Evolutionary conservation across 768 basidiomycete species (phyloP).

Genomic region (Leccinum variicolor): DNA sequence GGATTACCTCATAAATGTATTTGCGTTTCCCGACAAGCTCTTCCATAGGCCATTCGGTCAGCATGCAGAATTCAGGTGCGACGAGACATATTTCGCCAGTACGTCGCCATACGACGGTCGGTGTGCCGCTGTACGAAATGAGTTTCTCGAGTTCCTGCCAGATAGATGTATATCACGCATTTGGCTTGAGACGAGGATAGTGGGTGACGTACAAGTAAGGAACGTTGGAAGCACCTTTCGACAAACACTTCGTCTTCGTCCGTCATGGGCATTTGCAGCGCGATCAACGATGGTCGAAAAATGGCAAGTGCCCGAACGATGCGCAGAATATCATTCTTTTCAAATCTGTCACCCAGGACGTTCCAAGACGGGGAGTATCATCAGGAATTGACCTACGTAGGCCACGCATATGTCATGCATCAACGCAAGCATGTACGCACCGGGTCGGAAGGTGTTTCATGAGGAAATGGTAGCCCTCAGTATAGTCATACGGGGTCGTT

Average conservation of each 20-base stretch:
- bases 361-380: constrained; percentile 34
- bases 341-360: constrained; percentile 60
- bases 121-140: constrained; percentile 95
- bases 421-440: constrained; percentile 50
- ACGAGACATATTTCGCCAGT: constrained; percentile 98
- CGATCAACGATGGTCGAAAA: constrained; percentile 94
- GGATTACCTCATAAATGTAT: constrained; percentile 40
- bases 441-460: constrained; percentile 89
- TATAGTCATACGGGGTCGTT: constrained; percentile 86
- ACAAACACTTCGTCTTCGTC: constrained; percentile 96
- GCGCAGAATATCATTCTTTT: constrained; percentile 93
- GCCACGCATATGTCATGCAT: constrained; percentile 38
- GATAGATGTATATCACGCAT: not conserved
- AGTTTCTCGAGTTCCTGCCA: constrained; percentile 93
- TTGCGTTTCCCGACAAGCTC: constrained; percentile 64
- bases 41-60: constrained; percentile 87
- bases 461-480: constrained; percentile 93
- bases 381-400: constrained; percentile 35
- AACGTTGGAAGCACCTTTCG: constrained; percentile 93
- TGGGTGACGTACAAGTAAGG: constrained; percentile 63
- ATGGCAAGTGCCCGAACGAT: constrained; percentile 93
- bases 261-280: constrained; percentile 95
- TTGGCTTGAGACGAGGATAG: not conserved
- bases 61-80: constrained; percentile 92
- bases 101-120: constrained; percentile 95